Conservation (phyloP, 2,329 filamentous ascomycete genomes). For the Arthroderma uncinatum region DNA sequence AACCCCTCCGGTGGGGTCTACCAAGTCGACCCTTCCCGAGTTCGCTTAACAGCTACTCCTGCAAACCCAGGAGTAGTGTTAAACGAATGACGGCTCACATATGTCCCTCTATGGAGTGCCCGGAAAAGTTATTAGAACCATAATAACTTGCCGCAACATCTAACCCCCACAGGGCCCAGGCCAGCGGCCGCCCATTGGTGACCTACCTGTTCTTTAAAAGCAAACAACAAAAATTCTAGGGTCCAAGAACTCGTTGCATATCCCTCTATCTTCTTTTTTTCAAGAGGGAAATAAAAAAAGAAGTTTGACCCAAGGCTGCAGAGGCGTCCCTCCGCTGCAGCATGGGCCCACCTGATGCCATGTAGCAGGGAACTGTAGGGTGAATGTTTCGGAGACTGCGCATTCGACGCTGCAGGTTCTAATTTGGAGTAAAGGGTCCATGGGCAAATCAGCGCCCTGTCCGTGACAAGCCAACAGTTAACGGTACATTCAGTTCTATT, state of each 20-base stretch:
- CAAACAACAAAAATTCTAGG: neutral
- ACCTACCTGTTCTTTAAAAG: constrained; percentile 1
- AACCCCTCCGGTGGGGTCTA: neutral
- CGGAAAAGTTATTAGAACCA: neutral
- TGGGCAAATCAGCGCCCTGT: constrained; percentile 5
- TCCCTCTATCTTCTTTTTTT: neutral
- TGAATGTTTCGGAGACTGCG: constrained; percentile 4
- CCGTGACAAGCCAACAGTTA: constrained; percentile 1
- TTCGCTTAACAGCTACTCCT: constrained; percentile 3
- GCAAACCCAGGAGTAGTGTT: neutral
- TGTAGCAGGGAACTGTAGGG: neutral
- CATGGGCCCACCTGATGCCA: constrained; percentile 1
- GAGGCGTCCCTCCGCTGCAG: neutral
- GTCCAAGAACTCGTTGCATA: neutral
- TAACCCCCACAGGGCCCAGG: constrained; percentile 2
- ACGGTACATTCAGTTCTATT: neutral
- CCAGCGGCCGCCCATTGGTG: neutral
- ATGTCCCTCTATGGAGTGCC: neutral
- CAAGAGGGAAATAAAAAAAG: neutral
- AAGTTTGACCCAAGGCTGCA: neutral
- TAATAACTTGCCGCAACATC: neutral
- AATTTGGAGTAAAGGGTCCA: neutral
- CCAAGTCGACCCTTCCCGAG: neutral
- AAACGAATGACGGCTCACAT: neutral
- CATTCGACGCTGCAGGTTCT: constrained; percentile 6